These are phyloP conservation scores for Paulownia fortunei DNA, from an alignment of 257 asterid species.

Conservation along the genomic window DNA sequence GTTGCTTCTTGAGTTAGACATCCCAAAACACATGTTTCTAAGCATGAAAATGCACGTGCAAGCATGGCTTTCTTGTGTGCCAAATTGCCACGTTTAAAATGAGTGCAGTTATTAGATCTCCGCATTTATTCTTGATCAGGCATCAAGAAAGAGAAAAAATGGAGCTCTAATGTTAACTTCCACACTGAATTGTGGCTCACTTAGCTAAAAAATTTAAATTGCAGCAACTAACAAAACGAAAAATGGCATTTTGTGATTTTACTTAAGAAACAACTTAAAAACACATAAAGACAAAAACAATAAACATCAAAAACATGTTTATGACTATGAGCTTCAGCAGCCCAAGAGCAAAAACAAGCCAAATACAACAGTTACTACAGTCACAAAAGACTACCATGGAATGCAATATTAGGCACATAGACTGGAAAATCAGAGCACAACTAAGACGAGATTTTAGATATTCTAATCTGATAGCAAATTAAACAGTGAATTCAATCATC, in stretches of 20 bases:
- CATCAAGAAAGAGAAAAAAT: conserved; percentile 5
- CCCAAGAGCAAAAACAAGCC: not conserved
- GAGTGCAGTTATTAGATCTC: not conserved
- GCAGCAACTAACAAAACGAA: not conserved
- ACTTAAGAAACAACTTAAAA: not conserved
- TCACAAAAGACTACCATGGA: not conserved
- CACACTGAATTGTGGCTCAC: not conserved
- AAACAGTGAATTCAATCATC: not conserved
- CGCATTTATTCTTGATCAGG: not conserved
- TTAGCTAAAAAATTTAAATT: not conserved
- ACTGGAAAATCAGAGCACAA: not conserved
- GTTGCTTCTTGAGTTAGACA: not conserved
- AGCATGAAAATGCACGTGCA: not conserved
- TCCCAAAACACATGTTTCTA: not conserved
- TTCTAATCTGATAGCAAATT: not conserved
- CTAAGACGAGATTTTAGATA: not conserved
- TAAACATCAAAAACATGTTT: not conserved
- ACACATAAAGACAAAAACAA: not conserved
- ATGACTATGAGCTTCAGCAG: not conserved
- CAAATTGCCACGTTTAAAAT: not conserved
- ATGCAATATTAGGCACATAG: conserved; percentile 1
- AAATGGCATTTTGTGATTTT: not conserved
- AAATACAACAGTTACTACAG: not conserved
- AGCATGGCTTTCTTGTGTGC: not conserved
- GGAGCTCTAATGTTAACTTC: not conserved